A percentile compares a stretch with the other conserved stretches of the same genome.
These are phyloP conservation scores for Suillus paluster DNA, from an alignment of 768 basidiomycete species.

Conservation along the genomic window DNA sequence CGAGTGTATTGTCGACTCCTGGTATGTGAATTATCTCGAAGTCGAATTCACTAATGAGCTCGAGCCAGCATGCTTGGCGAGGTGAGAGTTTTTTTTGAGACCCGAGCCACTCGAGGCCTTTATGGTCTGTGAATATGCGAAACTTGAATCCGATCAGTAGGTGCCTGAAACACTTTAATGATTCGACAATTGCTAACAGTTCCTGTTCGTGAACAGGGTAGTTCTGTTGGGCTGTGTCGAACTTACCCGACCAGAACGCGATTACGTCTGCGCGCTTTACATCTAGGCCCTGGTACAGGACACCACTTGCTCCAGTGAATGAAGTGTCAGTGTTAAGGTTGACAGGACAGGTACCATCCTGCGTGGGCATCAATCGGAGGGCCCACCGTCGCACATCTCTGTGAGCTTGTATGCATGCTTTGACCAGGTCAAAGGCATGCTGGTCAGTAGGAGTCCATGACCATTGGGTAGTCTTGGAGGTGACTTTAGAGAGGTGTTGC, in stretches of 20 bases:
- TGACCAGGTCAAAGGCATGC: no score
- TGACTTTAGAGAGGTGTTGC: no score
- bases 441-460: no score
- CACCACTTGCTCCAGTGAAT: no score
- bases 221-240: slow-evolving; percentile 31
- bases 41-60: slow-evolving; percentile 33
- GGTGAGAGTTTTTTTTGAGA: slow-evolving; percentile 16
- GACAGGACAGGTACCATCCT: no score
- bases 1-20: slow-evolving; percentile 20
- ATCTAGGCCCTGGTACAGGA: slow-evolving; percentile 1
- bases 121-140: slow-evolving; percentile 32
- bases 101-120: slow-evolving; percentile 33
- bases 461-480: no score
- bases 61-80: slow-evolving; percentile 29
- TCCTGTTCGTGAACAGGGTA: slow-evolving; percentile 31
- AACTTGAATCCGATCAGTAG: slow-evolving; percentile 25
- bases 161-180: slow-evolving; percentile 33
- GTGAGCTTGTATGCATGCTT: no score
- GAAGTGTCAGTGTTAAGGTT: no score
- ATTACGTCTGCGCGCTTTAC: no score
- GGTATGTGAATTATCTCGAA: slow-evolving; percentile 28
- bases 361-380: no score
- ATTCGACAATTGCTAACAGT: slow-evolving; percentile 26
- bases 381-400: no score
- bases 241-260: slow-evolving; percentile 32